Percentiles rank a stretch among this genome's conserved stretches.
Evolutionary conservation across 2,329 filamentous ascomycete species (phyloP).

Genomic region (Orbilia oligospora): DNA sequence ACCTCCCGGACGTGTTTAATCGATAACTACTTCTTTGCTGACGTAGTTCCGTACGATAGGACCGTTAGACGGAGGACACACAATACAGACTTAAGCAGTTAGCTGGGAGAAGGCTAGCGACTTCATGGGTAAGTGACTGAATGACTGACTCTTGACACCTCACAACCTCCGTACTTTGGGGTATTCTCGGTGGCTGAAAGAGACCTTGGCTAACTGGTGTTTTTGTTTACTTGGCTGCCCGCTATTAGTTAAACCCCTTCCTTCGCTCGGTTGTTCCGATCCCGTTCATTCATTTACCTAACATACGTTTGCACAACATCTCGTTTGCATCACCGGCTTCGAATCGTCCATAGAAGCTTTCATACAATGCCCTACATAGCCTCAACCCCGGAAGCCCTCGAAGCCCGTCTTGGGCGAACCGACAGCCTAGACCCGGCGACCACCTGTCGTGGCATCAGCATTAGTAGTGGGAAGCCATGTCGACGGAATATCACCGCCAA

Average conservation of each 20-base stretch:
- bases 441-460: conserved; percentile 90
- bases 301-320: conserved; percentile 1
- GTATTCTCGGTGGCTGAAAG: conserved; percentile 20
- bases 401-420: conserved; percentile 76
- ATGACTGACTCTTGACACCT: conserved; percentile 22
- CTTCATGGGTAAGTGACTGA: conserved; percentile 15
- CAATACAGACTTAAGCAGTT: not conserved
- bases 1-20: conserved; percentile 16
- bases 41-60: conserved; percentile 32
- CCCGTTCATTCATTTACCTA: conserved; percentile 9
- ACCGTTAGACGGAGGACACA: conserved; percentile 25
- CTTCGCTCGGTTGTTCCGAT: conserved; percentile 11
- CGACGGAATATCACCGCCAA: conserved; percentile 77
- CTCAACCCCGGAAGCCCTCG: conserved; percentile 78
- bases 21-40: conserved; percentile 25
- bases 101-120: not conserved
- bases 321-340: conserved; percentile 1
- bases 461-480: conserved; percentile 81
- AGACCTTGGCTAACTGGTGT: conserved; percentile 20
- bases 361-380: conserved; percentile 75
- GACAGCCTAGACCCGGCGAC: conserved; percentile 87
- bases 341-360: not conserved
- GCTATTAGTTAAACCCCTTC: conserved; percentile 30
- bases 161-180: conserved; percentile 21
- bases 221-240: conserved; percentile 24